phyloP scores from a whole-genome alignment of 1,284 basidiomycete genomes.

The Lentinula novae-zelandiae region DNA sequence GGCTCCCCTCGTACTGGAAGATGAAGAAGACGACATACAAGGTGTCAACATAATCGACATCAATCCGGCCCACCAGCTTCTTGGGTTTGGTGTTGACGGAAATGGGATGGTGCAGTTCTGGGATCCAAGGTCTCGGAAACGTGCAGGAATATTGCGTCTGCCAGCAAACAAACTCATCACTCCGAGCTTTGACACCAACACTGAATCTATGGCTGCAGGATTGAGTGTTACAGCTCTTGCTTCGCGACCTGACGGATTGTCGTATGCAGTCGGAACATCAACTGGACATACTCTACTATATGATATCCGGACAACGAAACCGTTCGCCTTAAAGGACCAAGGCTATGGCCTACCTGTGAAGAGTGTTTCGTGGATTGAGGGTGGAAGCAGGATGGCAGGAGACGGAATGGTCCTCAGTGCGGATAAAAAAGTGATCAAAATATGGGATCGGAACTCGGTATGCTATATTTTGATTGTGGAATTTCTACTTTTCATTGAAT shows the following conservation, averaged over 20 bases:
- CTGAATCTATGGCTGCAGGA: conserved; percentile 33
- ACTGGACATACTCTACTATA: conserved; percentile 94
- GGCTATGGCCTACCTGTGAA: conserved; percentile 94
- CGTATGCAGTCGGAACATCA: conserved; percentile 91
- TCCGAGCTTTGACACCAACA: conserved; percentile 38
- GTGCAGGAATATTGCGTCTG: conserved; percentile 76
- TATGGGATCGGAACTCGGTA: conserved; percentile 87
- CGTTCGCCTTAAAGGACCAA: conserved; percentile 93
- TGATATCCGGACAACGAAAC: conserved; percentile 83
- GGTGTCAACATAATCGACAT: conserved; percentile 94
- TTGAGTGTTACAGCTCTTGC: conserved; percentile 77
- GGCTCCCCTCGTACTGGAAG: conserved; percentile 67
- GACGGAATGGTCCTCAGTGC: conserved; percentile 87
- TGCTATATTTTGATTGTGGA: conserved; percentile 26
- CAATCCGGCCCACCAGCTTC: conserved; percentile 90
- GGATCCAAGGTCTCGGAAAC: conserved; percentile 86
- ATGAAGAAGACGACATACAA: conserved; percentile 48
- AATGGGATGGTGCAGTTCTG: conserved; percentile 91
- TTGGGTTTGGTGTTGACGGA: conserved; percentile 86
- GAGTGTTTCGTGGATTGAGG: conserved; percentile 87
- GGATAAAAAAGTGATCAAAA: conserved; percentile 93
- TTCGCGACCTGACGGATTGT: conserved; percentile 84
- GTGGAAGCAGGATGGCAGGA: conserved; percentile 77
- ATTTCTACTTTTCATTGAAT: conserved; percentile 6
- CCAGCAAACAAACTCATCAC: conserved; percentile 58